These are phyloP conservation scores for Fraxinus dipetala DNA, from an alignment of 305 asterid genomes.

Conservation along the genomic window DNA sequence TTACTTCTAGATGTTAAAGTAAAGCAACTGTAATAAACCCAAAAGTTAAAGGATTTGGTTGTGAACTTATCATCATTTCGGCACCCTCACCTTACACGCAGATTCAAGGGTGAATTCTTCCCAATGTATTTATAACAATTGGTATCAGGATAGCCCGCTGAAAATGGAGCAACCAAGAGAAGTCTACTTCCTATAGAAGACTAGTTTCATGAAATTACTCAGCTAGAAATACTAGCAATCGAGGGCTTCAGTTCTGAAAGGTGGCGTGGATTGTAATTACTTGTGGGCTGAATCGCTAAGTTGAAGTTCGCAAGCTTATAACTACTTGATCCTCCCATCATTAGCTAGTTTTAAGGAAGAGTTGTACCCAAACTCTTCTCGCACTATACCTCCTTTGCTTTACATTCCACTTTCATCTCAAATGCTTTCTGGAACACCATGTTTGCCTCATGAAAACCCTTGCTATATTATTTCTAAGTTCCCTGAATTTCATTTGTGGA, in stretches of 20 bases:
- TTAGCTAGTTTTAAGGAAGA: not conserved
- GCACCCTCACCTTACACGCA: not conserved
- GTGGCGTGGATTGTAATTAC: not conserved
- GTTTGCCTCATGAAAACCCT: not conserved
- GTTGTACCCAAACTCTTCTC: not conserved
- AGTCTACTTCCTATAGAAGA: not conserved
- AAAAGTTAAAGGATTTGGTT: not conserved
- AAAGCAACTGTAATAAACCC: conserved; percentile 9
- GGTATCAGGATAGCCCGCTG: not conserved
- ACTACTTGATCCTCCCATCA: not conserved
- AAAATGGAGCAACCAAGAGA: not conserved
- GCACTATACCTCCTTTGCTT: not conserved
- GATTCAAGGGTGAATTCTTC: not conserved
- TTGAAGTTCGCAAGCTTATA: not conserved
- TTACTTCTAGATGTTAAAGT: conserved; percentile 1
- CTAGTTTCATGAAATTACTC: not conserved
- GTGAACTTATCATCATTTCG: not conserved
- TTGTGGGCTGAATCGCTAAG: not conserved
- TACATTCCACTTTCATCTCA: conserved; percentile 4
- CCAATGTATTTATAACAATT: not conserved
- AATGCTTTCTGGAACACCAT: not conserved
- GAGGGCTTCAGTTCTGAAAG: not conserved
- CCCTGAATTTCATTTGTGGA: not conserved
- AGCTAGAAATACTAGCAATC: not conserved
- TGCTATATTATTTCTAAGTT: not conserved